Evolutionary conservation across 108 stramenopile genomes (phyloP).

Genomic region (Discostella stelligeroides): DNA sequence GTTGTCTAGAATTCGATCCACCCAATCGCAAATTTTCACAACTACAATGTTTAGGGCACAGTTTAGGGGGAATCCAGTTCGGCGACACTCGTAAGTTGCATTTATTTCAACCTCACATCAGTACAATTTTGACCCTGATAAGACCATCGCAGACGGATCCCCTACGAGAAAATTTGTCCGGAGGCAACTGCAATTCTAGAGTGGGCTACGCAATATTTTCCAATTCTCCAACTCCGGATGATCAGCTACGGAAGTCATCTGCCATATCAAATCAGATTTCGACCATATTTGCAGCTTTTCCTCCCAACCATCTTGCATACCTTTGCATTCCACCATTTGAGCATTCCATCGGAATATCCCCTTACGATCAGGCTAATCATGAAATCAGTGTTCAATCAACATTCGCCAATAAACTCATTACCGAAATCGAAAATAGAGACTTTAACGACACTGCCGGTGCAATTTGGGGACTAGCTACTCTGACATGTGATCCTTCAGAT

Average conservation of each 20-base stretch:
- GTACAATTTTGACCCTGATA: conserved; percentile 19
- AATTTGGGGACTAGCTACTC: conserved; percentile 42
- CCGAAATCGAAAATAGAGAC: conserved; percentile 21
- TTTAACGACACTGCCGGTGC: conserved; percentile 7
- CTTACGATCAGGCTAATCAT: conserved; percentile 40
- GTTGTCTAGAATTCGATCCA: conserved; percentile 12
- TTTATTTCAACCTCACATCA: conserved; percentile 17
- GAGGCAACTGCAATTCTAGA: conserved; percentile 35
- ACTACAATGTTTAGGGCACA: conserved; percentile 28
- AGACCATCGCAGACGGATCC: conserved; percentile 4
- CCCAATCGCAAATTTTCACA: conserved; percentile 14
- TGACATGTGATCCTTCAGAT: conserved; percentile 31
- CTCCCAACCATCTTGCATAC: conserved; percentile 37
- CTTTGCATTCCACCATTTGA: conserved; percentile 41
- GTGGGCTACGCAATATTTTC: conserved; percentile 42
- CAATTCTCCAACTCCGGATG: conserved; percentile 27
- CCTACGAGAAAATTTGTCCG: conserved; percentile 4
- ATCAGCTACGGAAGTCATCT: conserved; percentile 36
- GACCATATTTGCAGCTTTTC: conserved; percentile 37
- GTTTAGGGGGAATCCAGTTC: conserved; percentile 41
- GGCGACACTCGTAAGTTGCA: conserved; percentile 12
- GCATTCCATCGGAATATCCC: conserved; percentile 30
- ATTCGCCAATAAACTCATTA: conserved; percentile 40
- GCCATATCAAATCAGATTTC: conserved; percentile 32
- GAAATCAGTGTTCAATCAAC: conserved; percentile 46